Evolutionary conservation across 805 yeast genomes (phyloP).

Genomic region (Candida taoyuanica): DNA sequence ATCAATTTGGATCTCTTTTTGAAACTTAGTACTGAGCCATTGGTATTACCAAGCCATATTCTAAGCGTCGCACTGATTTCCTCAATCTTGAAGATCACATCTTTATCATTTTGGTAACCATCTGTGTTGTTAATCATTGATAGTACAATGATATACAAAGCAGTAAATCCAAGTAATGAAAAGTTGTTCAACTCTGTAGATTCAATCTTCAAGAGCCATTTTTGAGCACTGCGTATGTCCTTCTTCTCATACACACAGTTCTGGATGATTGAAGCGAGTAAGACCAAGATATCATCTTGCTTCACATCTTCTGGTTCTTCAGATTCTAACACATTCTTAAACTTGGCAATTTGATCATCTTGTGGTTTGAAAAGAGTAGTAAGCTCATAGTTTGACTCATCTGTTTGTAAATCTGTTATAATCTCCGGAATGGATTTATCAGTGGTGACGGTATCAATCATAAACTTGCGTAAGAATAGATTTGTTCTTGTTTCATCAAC

Average conservation of each 20-base stretch:
- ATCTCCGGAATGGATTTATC: conserved; percentile 21
- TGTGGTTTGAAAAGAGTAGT: conserved; percentile 28
- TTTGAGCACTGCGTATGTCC: conserved; percentile 21
- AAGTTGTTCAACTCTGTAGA: conserved; percentile 11
- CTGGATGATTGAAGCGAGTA: conserved; percentile 27
- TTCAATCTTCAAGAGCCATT: conserved; percentile 22
- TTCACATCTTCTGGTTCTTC: conserved; percentile 16
- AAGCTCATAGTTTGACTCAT: conserved; percentile 22
- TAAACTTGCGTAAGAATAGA: conserved; percentile 22
- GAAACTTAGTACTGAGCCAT: conserved; percentile 26
- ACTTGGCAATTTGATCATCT: conserved; percentile 22
- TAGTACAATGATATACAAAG: conserved; percentile 25
- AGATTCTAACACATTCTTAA: conserved; percentile 19
- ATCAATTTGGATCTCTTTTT: conserved; percentile 30
- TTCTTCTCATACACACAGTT: conserved; percentile 23
- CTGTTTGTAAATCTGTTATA: conserved; percentile 13
- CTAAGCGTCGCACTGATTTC: conserved; percentile 29
- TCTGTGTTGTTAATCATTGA: conserved; percentile 20
- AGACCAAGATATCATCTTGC: conserved; percentile 24
- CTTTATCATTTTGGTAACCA: conserved; percentile 14
- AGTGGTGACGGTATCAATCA: conserved; percentile 20
- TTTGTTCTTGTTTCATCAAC: conserved; percentile 23
- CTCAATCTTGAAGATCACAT: conserved; percentile 26
- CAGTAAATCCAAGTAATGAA: conserved; percentile 29
- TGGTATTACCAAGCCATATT: conserved; percentile 32